These are phyloP conservation scores for Solanum sejunctum DNA, from an alignment of 257 asterid species.

Conservation along the genomic window DNA sequence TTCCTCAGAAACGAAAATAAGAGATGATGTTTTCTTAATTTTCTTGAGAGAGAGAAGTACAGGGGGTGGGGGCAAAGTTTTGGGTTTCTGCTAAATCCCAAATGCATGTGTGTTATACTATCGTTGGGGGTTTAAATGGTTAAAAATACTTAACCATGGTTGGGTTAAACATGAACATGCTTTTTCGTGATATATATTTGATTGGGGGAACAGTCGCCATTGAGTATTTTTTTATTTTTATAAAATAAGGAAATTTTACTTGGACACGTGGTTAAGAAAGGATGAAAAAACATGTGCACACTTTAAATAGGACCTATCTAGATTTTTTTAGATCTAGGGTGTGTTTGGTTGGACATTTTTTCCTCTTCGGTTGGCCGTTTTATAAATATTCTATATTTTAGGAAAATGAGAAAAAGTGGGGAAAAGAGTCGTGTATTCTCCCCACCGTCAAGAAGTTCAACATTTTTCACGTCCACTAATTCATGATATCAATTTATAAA, in stretches of 20 bases:
- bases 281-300: constrained; percentile 1
- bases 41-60: background rate
- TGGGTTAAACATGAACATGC: constrained; percentile 10
- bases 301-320: background rate
- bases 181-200: background rate
- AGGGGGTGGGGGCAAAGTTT: background rate
- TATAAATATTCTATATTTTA: too few species aligned
- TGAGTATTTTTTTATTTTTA: background rate
- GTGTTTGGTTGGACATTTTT: background rate
- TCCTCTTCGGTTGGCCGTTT: background rate
- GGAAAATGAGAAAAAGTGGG: too few species aligned
- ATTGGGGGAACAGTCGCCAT: constrained; percentile 27
- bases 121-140: constrained; percentile 12
- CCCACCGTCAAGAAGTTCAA: too few species aligned
- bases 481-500: background rate
- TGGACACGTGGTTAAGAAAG: background rate
- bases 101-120: constrained; percentile 36
- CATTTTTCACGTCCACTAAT: too few species aligned
- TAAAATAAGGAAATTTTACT: background rate
- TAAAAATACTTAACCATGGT: constrained; percentile 47
- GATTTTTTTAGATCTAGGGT: background rate
- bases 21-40: background rate
- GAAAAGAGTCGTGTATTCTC: too few species aligned
- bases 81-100: constrained; percentile 18
- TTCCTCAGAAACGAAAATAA: constrained; percentile 2